Evolutionary conservation across 768 basidiomycete species (phyloP), one percentile per base, ranked within the genome.

Genomic region (Suillus fuscotomentosus): DNA sequence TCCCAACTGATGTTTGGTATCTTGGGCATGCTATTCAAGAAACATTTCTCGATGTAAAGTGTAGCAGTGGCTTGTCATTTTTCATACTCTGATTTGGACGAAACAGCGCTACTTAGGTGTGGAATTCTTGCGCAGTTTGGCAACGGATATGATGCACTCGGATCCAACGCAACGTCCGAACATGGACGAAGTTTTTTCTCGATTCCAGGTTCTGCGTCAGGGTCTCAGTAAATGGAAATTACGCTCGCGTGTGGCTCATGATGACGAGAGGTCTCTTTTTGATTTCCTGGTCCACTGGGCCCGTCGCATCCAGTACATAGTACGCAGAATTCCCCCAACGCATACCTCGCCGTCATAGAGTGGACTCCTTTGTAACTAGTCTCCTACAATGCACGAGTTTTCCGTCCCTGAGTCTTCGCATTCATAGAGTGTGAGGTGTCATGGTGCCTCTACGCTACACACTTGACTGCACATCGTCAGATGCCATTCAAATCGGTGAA

Each of bases 1-100:
- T 84, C 48, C 70, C 76, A 0, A 78, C 76, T 0, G 84, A 84
- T 51, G 71, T 84, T 2, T 84, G 81, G 66, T 79, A 78, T 34
- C 66, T 83, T 1, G 82, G 81, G 0, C 82, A 82, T 54, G 38
- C 77, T 10, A 72, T 82, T 3, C 69, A 64, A n/a, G 63, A 24
- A 54, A 69, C 75, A 13, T 78, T 82, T 60, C 22, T 76, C 0
- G 60, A 71, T 56, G 81, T 82, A 60, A 24, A 63, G 38, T 36
- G n/a, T 0, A 42, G 11, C 6, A 4, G 4, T 57, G 0, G 2
- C 11, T 15, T 61, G 3, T 34, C 13, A 11, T 59, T 17, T 15
- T 27, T 22, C 34, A 61, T 3, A 27, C 17, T 17, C 43, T 50
- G 15, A 61, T 59, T 10, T 50, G 0, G 6, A 5, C 1, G n/a